Conservation (phyloP, 73 alveolate genomes). For the Effrenium voratum region DNA sequence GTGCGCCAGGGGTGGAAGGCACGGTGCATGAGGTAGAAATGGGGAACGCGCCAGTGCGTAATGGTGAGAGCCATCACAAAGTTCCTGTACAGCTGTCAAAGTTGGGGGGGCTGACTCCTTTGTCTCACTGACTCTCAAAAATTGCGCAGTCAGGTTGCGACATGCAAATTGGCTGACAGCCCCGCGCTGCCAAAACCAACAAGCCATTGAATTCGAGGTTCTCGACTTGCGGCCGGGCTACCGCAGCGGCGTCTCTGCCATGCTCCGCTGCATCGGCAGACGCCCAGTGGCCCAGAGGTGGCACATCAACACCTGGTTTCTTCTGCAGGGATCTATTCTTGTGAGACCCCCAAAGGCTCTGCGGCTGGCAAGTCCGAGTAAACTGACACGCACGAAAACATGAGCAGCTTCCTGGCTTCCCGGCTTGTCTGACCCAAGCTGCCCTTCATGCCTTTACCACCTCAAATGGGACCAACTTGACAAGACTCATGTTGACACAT, state of each 20-base stretch:
- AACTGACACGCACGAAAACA: too few relatives aligned
- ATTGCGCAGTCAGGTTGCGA: background rate
- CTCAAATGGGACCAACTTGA: too few relatives aligned
- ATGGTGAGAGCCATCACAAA: conserved; percentile 4
- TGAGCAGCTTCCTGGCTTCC: too few relatives aligned
- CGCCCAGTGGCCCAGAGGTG: conserved; percentile 38
- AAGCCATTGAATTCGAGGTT: background rate
- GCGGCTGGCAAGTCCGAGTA: too few relatives aligned
- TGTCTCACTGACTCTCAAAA: too few relatives aligned
- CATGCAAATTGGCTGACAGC: background rate
- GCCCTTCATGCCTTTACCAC: too few relatives aligned
- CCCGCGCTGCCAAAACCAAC: background rate
- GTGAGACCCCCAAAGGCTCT: too few relatives aligned
- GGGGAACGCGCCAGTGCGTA: conserved; percentile 67
- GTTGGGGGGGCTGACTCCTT: too few relatives aligned
- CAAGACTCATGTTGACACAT: too few relatives aligned
- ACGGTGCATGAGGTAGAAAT: conserved; percentile 80
- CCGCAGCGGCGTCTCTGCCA: conserved; percentile 37
- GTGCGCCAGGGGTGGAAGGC: conserved; percentile 69
- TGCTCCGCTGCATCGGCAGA: conserved; percentile 30
- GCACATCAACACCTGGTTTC: conserved; percentile 16
- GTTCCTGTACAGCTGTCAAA: background rate
- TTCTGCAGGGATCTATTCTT: too few relatives aligned
- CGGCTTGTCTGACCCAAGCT: too few relatives aligned
- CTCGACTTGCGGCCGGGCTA: background rate